Conservation (phyloP, 2,329 filamentous ascomycete genomes). For the Fusarium multiceps region DNA sequence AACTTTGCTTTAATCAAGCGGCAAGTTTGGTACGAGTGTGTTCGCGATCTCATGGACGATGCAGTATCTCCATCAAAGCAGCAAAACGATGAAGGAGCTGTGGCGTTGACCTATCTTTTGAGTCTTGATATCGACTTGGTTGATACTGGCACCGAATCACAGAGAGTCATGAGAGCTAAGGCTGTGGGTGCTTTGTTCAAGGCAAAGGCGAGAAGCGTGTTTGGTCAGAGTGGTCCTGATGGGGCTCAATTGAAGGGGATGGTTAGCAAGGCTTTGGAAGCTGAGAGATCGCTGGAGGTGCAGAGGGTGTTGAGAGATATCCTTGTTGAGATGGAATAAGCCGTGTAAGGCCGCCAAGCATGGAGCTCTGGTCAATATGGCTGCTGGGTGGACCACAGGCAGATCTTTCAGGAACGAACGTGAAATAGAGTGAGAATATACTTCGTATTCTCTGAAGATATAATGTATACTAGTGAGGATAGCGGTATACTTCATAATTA, state of each 20-base stretch:
- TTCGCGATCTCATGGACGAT: slow-evolving; percentile 60
- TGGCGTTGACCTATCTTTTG: slow-evolving; percentile 55
- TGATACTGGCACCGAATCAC: slow-evolving; percentile 63
- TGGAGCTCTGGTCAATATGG: no score
- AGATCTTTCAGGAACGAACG: no score
- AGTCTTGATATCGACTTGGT: slow-evolving; percentile 60
- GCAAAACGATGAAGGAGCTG: slow-evolving; percentile 32
- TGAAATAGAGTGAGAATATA: neutral
- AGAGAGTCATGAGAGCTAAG: slow-evolving; percentile 61
- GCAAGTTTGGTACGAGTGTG: slow-evolving; percentile 64
- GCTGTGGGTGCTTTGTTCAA: slow-evolving; percentile 57
- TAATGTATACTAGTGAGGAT: no score
- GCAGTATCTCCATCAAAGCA: slow-evolving; percentile 45
- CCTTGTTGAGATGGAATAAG: slow-evolving; percentile 47
- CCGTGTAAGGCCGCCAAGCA: no score
- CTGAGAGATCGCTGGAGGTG: slow-evolving; percentile 60
- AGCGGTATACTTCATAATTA: no score
- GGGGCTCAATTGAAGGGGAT: slow-evolving; percentile 49
- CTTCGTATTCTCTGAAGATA: no score
- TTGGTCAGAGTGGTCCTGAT: slow-evolving; percentile 50
- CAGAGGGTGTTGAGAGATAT: slow-evolving; percentile 56
- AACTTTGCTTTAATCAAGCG: slow-evolving; percentile 59
- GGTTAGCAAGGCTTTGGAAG: slow-evolving; percentile 51
- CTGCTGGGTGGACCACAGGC: no score
- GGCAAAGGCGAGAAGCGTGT: slow-evolving; percentile 57